Evolutionary conservation across 2,329 filamentous ascomycete genomes (phyloP).

Genomic region (Alternaria incomplexa): DNA sequence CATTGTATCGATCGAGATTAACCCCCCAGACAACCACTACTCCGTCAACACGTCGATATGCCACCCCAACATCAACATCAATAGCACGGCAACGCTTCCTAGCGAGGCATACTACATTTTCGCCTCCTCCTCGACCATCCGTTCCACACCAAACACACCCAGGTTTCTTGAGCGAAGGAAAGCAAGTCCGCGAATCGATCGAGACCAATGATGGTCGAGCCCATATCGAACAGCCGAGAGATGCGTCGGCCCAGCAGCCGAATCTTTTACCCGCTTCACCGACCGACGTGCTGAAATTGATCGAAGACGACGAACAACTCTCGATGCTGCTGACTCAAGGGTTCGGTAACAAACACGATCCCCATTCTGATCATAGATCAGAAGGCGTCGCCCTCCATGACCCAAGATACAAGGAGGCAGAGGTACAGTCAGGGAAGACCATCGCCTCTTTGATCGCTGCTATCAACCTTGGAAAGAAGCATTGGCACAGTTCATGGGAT

Average conservation of each 20-base stretch:
- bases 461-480: background rate
- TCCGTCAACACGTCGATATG: background rate
- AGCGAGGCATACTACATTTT: background rate
- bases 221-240: background rate
- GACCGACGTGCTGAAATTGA: background rate
- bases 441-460: background rate
- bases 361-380: background rate
- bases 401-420: background rate
- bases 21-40: background rate
- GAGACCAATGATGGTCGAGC: background rate
- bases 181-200: background rate
- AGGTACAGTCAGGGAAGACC: background rate
- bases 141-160: background rate
- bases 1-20: too few species aligned
- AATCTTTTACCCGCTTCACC: background rate
- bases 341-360: background rate
- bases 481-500: background rate
- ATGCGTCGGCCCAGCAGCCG: background rate
- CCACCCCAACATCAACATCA: background rate
- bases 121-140: background rate
- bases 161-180: background rate
- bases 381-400: background rate
- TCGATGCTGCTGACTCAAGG: background rate
- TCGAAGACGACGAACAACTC: background rate
- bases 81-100: background rate